Base-by-base conservation (phyloP, 495 filamentous ascomycete genomes). In the Hypoxylon intermedium region DNA sequence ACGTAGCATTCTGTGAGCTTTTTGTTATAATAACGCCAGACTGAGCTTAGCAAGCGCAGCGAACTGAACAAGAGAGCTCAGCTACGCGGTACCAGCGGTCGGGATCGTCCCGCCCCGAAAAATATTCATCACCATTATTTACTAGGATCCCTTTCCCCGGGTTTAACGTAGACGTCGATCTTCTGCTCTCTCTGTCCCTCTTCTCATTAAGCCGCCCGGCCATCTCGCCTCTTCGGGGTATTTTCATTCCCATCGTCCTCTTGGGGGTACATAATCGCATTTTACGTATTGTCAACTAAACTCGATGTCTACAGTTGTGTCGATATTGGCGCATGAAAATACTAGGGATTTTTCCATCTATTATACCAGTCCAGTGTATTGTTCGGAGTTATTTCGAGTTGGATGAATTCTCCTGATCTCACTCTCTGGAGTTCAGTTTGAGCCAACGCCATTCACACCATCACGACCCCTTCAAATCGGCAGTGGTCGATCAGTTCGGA, bases 101-200 rank as follows among this genome's bases (percentile, higher is more conserved):
- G 60, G 60, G 54, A 64, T 58, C 60, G 53, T 53, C 48, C 60
- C 54, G 53, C 53, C 49, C 49, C 53, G 48, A 48, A 63, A 46
- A 58, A 63, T 63, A 63, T 63, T 48, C 48, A 58, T 43, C 47
- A 53, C 21, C 48, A 53, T 36, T 52, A 63, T 63, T 57, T 46
- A 52, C 60, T 48, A 40, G 55, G 60, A 54, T 58, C 41, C 42
- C 48, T 52, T 64, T 64, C 60, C 60, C 60, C 60, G 60, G 60
- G 60, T 64, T 58, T 64, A 64, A 64, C 53, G 28, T 41, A 1
- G 42, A 52, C 49, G 54, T 58, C 54, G 60, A 64, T 58, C 60
- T 40, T 64, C 38, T 15, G 15, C 41, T 49, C 42, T 34, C 23
- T 40, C 45, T 21, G 16, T 34, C 19, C 24, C 2, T 9, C n/a